Evolutionary conservation across 2,329 filamentous ascomycete species (phyloP).

Genomic region (Mycosphaerella arachidis): DNA sequence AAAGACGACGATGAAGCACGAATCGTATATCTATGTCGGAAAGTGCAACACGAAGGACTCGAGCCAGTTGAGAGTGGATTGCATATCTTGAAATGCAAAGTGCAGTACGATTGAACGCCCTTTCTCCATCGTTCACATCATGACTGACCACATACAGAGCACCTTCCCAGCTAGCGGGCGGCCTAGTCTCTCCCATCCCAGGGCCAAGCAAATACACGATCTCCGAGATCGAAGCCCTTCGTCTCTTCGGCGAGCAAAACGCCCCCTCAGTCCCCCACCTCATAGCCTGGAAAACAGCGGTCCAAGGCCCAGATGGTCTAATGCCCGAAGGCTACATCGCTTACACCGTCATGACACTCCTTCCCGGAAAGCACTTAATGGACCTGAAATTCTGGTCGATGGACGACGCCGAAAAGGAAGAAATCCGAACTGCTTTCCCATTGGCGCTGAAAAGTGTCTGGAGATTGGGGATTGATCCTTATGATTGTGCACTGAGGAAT

Average conservation of each 20-base stretch:
- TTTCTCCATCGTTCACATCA: neutral
- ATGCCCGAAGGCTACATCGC: conserved; percentile 29
- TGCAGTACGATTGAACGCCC: conserved; percentile 20
- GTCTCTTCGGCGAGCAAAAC: conserved; percentile 18
- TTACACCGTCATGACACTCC: conserved; percentile 28
- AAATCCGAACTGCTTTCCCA: conserved; percentile 26
- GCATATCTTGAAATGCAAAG: conserved; percentile 30
- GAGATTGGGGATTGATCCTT: conserved; percentile 27
- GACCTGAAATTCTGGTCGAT: conserved; percentile 30
- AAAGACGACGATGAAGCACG: conserved; percentile 29
- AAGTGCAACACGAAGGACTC: conserved; percentile 2
- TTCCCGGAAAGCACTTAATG: conserved; percentile 28
- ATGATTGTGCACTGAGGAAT: conserved; percentile 31
- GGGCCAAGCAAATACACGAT: conserved; percentile 26
- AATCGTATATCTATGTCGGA: conserved; percentile 27
- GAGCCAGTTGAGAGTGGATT: conserved; percentile 4
- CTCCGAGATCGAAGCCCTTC: conserved; percentile 27
- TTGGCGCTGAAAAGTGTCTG: conserved; percentile 22
- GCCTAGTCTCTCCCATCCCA: conserved; percentile 19
- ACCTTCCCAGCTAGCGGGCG: conserved; percentile 23
- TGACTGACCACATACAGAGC: conserved; percentile 16
- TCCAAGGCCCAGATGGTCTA: conserved; percentile 20
- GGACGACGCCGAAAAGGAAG: conserved; percentile 12
- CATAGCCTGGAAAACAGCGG: conserved; percentile 18
- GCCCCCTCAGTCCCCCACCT: conserved; percentile 24